Percentiles rank a stretch among this genome's conserved stretches.
Conservation (phyloP, 2,329 filamentous ascomycete species). For the Teratosphaeria viscida region DNA sequence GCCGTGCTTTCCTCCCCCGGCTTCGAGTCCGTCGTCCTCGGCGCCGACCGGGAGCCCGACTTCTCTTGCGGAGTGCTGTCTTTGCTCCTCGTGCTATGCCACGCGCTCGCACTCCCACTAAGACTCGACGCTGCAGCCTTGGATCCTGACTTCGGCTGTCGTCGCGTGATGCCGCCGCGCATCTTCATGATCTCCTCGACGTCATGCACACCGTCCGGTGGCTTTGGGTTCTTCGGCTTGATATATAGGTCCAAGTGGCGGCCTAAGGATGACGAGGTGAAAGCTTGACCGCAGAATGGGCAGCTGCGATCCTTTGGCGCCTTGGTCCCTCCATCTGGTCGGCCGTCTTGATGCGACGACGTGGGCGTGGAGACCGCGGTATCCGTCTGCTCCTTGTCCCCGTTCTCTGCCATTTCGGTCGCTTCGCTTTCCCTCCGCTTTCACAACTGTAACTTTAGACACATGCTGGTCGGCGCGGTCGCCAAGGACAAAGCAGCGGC, state of each 20-base stretch:
- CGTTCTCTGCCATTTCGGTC: background rate
- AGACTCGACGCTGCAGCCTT: conserved; percentile 8
- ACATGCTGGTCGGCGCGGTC: background rate
- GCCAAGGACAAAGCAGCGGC: background rate
- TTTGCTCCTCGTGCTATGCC: conserved; percentile 2
- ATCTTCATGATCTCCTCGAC: conserved; percentile 80
- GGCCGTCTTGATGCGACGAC: conserved; percentile 8
- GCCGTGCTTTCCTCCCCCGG: conserved; percentile 26
- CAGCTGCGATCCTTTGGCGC: conserved; percentile 77
- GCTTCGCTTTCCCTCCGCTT: background rate
- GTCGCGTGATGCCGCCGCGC: conserved; percentile 73
- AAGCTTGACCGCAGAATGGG: conserved; percentile 77
- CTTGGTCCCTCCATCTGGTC: conserved; percentile 11
- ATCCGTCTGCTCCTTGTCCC: conserved; percentile 3
- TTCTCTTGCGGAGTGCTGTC: conserved; percentile 2
- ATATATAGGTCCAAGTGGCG: conserved; percentile 92
- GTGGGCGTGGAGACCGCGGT: conserved; percentile 15
- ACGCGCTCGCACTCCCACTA: conserved; percentile 3
- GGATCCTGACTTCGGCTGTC: conserved; percentile 55
- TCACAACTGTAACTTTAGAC: background rate
- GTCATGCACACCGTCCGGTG: conserved; percentile 76
- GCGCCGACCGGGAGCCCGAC: background rate
- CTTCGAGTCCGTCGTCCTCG: conserved; percentile 21
- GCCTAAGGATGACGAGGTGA: conserved; percentile 87
- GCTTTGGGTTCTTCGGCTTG: conserved; percentile 83